Conservation (phyloP, 2,329 filamentous ascomycete genomes). For the Stemphylium beticola region DNA sequence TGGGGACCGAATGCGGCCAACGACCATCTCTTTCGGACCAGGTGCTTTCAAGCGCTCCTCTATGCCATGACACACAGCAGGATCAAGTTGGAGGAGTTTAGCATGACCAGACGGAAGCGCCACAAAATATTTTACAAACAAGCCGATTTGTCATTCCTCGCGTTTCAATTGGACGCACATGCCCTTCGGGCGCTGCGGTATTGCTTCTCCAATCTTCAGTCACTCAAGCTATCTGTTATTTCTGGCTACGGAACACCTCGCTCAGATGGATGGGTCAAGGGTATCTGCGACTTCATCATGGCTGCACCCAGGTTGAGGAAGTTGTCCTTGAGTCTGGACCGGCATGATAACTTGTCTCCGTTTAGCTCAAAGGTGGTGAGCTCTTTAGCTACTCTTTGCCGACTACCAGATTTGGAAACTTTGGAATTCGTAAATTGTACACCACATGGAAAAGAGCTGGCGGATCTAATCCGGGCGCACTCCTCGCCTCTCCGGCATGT, state of each 20-base stretch:
- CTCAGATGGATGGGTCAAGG: constrained; percentile 30
- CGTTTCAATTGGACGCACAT: constrained; percentile 19
- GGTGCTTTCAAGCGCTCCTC: constrained; percentile 32
- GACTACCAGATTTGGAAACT: constrained; percentile 14
- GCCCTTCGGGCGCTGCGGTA: constrained; percentile 17
- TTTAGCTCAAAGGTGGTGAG: constrained; percentile 26
- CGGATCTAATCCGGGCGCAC: constrained; percentile 22
- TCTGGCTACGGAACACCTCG: constrained; percentile 17
- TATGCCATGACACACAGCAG: constrained; percentile 29
- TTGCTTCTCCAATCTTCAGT: constrained; percentile 20
- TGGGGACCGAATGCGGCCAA: constrained; percentile 14
- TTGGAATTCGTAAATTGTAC: constrained; percentile 27
- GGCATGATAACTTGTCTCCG: constrained; percentile 10
- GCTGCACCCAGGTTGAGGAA: constrained; percentile 22
- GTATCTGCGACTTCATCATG: constrained; percentile 27
- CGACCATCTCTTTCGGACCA: constrained; percentile 25
- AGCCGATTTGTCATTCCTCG: constrained; percentile 21
- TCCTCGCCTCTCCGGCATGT: constrained; percentile 17
- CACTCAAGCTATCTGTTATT: constrained; percentile 28
- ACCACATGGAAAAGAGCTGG: constrained; percentile 22
- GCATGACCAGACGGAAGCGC: constrained; percentile 23
- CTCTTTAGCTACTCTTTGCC: constrained; percentile 19
- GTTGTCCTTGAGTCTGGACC: constrained; percentile 30
- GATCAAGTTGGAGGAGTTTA: constrained; percentile 28
- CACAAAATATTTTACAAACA: constrained; percentile 14